Base-by-base conservation (phyloP, 495 filamentous ascomycete species). In the Astrothelium macrocarpum region DNA sequence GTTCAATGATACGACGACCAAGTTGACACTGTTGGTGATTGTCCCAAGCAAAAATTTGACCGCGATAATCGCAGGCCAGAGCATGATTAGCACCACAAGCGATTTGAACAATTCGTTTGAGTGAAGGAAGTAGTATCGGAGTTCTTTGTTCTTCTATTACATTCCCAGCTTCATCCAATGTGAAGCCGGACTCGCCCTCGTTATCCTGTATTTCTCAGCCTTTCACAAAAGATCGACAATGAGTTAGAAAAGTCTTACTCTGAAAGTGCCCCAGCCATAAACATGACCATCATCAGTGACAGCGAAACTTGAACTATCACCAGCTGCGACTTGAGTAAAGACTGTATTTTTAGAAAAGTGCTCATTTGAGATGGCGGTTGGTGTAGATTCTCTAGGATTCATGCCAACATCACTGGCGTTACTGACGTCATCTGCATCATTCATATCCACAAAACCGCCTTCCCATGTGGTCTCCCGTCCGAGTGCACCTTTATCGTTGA, bases 111-210 rank as follows among this genome's bases (percentile, higher is more conserved):
- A 92, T 82, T 49, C 86, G 84, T 71, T 84, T 85, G 29, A 90
- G 72, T 23, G 78, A 74, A 0, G 77, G 71, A 62, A 87, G 75
- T 32, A 77, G 73, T 2, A 76, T 68, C 0, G 85, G 85, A 9
- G 67, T 74, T 1, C 67, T 60, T 59, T 81, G 76, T 45, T 79
- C 70, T 7, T 73, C 60, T 42, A 65, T 69, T 23, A 39, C 34
- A 5, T 39, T 39, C 5, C 34, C 34, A 5, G 5, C 34, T 14
- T 39, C 14, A 39, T 69, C 66, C 7, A 70, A 67, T 62, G 73
- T 80, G 75, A 91, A 93, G 31, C 87, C 89, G 56, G 91, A 79
- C 62, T 86, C 80, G 59, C 90, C 90, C 62, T 89, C 89, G 67
- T 80, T 82, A 45, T 78, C 84, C 59, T 53, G 63, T 63, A 14